Base-by-base conservation (phyloP, 805 yeast genomes). In the Yamadazyma scolyti region DNA sequence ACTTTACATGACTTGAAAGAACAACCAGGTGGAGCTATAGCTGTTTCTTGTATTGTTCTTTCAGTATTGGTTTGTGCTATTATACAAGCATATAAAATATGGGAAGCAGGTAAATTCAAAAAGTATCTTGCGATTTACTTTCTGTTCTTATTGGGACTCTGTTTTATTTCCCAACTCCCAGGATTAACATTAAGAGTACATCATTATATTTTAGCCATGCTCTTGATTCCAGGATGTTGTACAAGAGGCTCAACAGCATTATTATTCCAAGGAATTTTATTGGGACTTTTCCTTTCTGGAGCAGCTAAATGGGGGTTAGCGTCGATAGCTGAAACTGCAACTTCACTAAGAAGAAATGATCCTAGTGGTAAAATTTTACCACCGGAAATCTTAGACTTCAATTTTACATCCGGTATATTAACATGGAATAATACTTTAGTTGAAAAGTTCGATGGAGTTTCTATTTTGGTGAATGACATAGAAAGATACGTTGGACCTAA, bases 291-390 rank as follows among this genome's bases (percentile, higher is more conserved):
- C 29, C 65, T 88, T 5, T 82, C 89, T 14, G 98, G 98, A 0
- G 77, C 86, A 2, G 76, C 94, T 0, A 65, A 94, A 34, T 90
- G 98, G 98, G 97, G 93, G 34, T 79, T 83, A 47, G 97, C 94
- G 2, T 79, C 96, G 9, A 77, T 90, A 34, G 77, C 84, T 1
- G 96, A 90, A 49, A 85, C 96, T 0, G 72, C 72, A 16, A 58
- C 68, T 4, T 70, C 84, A 3, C 54, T 89, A 25, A 53, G 77
- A 34, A 65, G 97, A 43, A 82, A 82, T 12, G 95, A 84, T 44
- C 89, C 94, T 0, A 71, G 75, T 26, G 77, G 77, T 0, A 54
- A 47, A 23, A 47, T 70, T 16, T 42, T 58, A 10, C 83, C 86
- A 5, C 87, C 87, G 0, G 33, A 31, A 3, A 61, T 77, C 23